These are phyloP conservation scores for Colletotrichum phormii DNA, from an alignment of 2,329 filamentous ascomycete genomes.

Conservation along the genomic window DNA sequence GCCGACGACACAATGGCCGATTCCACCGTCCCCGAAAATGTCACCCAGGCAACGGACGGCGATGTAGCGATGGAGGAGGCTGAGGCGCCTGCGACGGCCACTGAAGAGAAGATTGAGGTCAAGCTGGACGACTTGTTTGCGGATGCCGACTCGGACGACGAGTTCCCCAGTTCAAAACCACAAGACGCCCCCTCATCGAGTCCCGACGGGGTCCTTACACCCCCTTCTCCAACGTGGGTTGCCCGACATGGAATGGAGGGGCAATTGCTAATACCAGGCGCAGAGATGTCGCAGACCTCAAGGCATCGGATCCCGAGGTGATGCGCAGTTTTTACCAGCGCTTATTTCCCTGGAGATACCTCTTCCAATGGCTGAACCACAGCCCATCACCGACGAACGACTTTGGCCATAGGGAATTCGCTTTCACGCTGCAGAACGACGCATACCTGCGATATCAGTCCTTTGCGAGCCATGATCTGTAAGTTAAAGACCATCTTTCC, in stretches of 20 bases:
- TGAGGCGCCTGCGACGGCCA: constrained; percentile 40
- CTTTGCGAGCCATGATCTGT: constrained; percentile 66
- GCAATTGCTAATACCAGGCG: background rate
- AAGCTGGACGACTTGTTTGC: constrained; percentile 71
- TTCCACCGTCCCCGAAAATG: constrained; percentile 41
- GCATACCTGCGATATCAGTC: constrained; percentile 93
- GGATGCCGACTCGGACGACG: constrained; percentile 70
- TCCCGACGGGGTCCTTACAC: constrained; percentile 49
- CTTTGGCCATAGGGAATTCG: constrained; percentile 94
- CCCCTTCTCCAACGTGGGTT: constrained; percentile 58
- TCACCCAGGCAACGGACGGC: constrained; percentile 44
- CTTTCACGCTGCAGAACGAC: constrained; percentile 93
- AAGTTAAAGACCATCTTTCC: constrained; percentile 32
- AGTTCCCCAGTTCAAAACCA: constrained; percentile 65
- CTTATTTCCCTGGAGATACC: constrained; percentile 91
- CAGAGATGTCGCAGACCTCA: constrained; percentile 51
- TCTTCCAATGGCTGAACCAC: constrained; percentile 99
- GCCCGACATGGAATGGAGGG: background rate
- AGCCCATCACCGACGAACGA: constrained; percentile 86
- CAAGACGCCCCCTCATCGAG: constrained; percentile 53
- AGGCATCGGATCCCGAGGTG: constrained; percentile 80
- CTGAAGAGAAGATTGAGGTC: constrained; percentile 54
- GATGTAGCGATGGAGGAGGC: constrained; percentile 57
- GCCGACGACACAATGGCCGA: constrained; percentile 51
- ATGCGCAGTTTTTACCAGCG: constrained; percentile 96